These are phyloP conservation scores for Maudiozyma pseudohumilis DNA, from an alignment of 805 yeast genomes.

Conservation along the genomic window DNA sequence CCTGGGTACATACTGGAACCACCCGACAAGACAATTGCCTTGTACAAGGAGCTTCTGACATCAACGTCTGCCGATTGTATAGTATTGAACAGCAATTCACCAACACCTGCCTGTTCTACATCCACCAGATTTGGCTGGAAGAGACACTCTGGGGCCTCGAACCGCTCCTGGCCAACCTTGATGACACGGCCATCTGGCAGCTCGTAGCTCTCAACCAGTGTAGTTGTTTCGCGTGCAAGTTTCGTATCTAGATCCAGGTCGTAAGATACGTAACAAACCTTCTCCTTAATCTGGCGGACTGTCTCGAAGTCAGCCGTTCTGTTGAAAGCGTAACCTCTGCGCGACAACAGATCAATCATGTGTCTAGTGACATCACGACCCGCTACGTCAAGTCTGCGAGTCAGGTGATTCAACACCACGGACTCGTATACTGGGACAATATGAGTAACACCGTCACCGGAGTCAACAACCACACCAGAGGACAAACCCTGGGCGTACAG, in stretches of 20 bases:
- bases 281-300: constrained; percentile 95
- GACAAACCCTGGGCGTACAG: constrained; percentile 94
- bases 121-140: constrained; percentile 94
- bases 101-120: constrained; percentile 94
- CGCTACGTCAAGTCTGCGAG: constrained; percentile 89
- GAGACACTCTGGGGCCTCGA: constrained; percentile 59
- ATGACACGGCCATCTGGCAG: constrained; percentile 94
- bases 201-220: constrained; percentile 82
- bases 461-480: constrained; percentile 96
- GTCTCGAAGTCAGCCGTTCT: constrained; percentile 98
- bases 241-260: constrained; percentile 84
- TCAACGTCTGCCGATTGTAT: constrained; percentile 94
- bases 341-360: constrained; percentile 76
- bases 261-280: constrained; percentile 88
- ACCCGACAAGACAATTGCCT: constrained; percentile 90
- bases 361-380: constrained; percentile 98
- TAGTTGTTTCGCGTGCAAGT: constrained; percentile 89
- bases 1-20: constrained; percentile 99
- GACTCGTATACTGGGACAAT: constrained; percentile 97
- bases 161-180: constrained; percentile 90
- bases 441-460: constrained; percentile 92
- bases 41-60: constrained; percentile 76
- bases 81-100: constrained; percentile 84
- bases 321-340: constrained; percentile 96
- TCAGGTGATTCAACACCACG: constrained; percentile 89